Conservation (phyloP, 768 basidiomycete genomes). For the Trametes coccinea region DNA sequence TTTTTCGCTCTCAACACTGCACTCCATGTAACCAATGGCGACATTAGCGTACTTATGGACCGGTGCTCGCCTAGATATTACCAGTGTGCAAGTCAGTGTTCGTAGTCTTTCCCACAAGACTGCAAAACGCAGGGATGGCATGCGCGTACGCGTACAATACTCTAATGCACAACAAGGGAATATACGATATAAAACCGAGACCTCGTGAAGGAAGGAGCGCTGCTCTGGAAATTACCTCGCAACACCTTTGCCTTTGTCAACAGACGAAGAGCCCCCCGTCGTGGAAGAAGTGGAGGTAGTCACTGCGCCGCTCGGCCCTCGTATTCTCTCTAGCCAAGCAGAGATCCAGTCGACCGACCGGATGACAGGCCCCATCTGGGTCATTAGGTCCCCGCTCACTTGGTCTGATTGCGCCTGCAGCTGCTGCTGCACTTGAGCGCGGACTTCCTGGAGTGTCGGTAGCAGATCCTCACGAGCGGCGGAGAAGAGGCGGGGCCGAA, state of each 20-base stretch:
- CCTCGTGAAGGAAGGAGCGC: no score
- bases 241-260: slow-evolving; percentile 5
- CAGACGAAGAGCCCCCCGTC: neutral
- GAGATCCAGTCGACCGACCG: slow-evolving; percentile 24
- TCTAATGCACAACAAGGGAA: neutral
- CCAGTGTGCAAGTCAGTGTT: no score
- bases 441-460: slow-evolving; percentile 22
- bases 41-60: no score
- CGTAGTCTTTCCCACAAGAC: no score
- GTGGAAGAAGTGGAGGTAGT: neutral
- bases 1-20: neutral
- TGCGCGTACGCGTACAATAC: no score
- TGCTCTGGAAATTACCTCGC: neutral
- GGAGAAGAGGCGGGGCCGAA: slow-evolving; percentile 19
- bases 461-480: slow-evolving; percentile 23
- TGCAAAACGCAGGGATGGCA: no score
- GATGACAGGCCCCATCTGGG: slow-evolving; percentile 20
- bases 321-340: slow-evolving; percentile 22
- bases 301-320: neutral
- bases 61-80: no score
- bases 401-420: slow-evolving; percentile 21
- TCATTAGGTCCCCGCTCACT: slow-evolving; percentile 20
- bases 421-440: slow-evolving; percentile 19
- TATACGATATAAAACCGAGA: neutral
- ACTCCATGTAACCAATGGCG: no score